Percentiles rank a stretch among this genome's conserved stretches.
Evolutionary conservation across 192 early-diverging fungal species (phyloP).

Genomic region (Lobulomyces angularis): DNA sequence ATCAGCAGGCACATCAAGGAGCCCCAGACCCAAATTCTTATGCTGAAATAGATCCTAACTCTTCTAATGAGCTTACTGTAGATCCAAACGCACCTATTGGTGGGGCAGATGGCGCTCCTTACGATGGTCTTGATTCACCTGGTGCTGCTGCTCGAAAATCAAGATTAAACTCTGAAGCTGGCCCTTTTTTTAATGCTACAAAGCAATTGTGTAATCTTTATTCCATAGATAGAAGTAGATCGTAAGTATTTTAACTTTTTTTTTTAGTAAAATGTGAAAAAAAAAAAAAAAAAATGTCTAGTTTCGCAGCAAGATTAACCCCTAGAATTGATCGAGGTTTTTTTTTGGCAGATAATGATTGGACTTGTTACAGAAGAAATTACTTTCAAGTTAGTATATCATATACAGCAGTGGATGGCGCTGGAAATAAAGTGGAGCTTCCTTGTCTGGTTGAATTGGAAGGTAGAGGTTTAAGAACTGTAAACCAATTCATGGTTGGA

Average conservation of each 20-base stretch:
- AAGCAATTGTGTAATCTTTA: slow-evolving; percentile 39
- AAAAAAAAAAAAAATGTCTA: slow-evolving; percentile 10
- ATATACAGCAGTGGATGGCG: slow-evolving; percentile 33
- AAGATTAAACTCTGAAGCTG: slow-evolving; percentile 33
- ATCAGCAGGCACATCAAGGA: no score
- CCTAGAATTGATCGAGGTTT: slow-evolving; percentile 88
- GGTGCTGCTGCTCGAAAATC: no score
- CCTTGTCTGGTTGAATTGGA: slow-evolving; percentile 58
- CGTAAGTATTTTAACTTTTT: neutral
- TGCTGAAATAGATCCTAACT: no score
- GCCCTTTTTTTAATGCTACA: slow-evolving; percentile 49
- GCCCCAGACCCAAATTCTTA: no score
- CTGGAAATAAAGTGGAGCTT: slow-evolving; percentile 22
- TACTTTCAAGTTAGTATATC: slow-evolving; percentile 75
- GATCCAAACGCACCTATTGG: no score
- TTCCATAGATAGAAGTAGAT: slow-evolving; percentile 41
- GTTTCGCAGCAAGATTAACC: slow-evolving; percentile 43
- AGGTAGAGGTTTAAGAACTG: slow-evolving; percentile 25
- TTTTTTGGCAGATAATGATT: slow-evolving; percentile 74
- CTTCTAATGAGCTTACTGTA: no score
- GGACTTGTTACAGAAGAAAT: slow-evolving; percentile 92
- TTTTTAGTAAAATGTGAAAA: neutral
- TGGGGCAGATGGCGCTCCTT: no score
- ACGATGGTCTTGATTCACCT: no score
- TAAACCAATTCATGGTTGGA: slow-evolving; percentile 61